Evolutionary conservation across 169 alveolate genomes (phyloP).

Genomic region (Hammondia hammondi): DNA sequence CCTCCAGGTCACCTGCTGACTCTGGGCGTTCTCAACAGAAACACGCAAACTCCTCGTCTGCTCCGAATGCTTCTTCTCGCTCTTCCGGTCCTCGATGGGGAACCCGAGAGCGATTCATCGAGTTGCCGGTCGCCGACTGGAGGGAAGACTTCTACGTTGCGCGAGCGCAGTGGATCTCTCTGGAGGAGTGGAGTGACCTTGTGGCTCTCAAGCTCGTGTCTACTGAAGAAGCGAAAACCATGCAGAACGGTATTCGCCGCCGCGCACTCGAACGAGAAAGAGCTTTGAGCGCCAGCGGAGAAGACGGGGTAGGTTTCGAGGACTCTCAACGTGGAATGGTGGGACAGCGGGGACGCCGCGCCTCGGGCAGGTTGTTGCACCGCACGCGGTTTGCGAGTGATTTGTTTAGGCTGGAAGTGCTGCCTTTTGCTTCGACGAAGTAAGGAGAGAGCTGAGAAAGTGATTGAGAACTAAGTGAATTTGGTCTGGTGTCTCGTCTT

Average conservation of each 20-base stretch:
- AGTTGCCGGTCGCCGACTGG: constrained; percentile 53
- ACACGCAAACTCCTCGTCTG: background rate
- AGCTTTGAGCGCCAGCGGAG: background rate
- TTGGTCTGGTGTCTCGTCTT: too few relatives aligned
- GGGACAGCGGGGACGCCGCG: too few relatives aligned
- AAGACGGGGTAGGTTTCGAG: too few relatives aligned
- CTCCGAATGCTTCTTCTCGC: background rate
- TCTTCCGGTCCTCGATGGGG: background rate
- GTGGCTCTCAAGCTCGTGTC: constrained; percentile 39
- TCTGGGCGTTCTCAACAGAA: background rate
- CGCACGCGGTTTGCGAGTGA: too few relatives aligned
- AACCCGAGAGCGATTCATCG: background rate
- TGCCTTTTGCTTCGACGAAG: too few relatives aligned
- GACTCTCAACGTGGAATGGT: too few relatives aligned
- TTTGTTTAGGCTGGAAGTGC: too few relatives aligned
- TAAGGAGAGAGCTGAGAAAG: too few relatives aligned
- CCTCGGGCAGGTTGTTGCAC: too few relatives aligned
- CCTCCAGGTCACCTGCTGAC: background rate
- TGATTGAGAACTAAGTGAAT: too few relatives aligned
- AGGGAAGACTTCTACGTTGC: constrained; percentile 48
- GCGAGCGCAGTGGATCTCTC: constrained; percentile 51
- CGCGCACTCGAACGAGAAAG: background rate
- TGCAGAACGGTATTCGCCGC: background rate
- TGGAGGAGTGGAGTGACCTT: constrained; percentile 44
- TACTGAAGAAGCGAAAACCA: background rate